Conservation (phyloP, 148 eudicot species). For the Pouteria glomerata region DNA sequence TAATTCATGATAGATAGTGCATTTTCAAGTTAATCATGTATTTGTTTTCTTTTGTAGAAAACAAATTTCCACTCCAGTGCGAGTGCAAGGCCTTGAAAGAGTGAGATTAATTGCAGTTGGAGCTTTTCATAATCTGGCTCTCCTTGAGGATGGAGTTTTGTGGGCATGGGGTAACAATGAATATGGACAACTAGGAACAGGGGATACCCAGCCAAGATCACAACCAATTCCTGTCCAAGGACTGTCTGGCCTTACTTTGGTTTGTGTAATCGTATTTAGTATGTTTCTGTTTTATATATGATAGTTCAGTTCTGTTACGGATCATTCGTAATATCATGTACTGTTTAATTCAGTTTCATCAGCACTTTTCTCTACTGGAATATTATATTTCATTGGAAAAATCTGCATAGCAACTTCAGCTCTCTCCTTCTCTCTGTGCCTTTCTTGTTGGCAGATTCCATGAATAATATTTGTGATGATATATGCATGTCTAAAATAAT, state of each 20-base stretch:
- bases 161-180: constrained; percentile 99
- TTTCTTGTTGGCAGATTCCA: too few relatives aligned
- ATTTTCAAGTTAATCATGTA: background rate
- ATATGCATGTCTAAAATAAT: background rate
- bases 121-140: constrained; percentile 97
- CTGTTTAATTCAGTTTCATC: background rate
- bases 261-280: constrained; percentile 19
- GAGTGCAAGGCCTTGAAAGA: constrained; percentile 90
- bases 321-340: background rate
- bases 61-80: constrained; percentile 87
- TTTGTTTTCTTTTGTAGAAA: constrained; percentile 45
- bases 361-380: background rate
- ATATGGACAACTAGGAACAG: constrained; percentile 98
- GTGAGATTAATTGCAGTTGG: constrained; percentile 86
- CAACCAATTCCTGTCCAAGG: constrained; percentile 89
- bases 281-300: background rate
- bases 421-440: background rate
- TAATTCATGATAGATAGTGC: background rate
- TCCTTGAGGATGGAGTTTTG: constrained; percentile 75
- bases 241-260: constrained; percentile 77
- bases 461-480: too few relatives aligned
- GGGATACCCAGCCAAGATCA: constrained; percentile 98
- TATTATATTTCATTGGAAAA: background rate
- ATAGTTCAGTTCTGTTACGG: background rate
- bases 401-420: background rate